A percentile compares a stretch with the other conserved stretches of the same genome.
These are phyloP conservation scores for Arachis hypogaea DNA, from an alignment of 306 rosid species.

Conservation along the genomic window DNA sequence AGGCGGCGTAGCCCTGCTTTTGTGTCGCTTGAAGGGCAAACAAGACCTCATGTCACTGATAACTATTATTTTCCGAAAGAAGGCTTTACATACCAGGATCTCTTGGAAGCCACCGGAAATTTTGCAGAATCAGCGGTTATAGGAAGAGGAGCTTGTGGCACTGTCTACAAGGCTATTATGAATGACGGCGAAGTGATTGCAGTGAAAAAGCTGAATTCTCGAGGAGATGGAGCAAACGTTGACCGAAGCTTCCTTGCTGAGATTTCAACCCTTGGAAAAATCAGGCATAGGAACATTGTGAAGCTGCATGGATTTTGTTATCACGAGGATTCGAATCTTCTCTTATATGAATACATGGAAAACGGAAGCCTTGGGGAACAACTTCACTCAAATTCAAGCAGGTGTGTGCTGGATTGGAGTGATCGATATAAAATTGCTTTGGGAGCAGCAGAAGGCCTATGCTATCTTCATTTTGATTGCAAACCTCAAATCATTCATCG, in stretches of 20 bases:
- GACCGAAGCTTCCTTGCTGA: constrained; percentile 84
- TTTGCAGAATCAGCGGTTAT: constrained; percentile 63
- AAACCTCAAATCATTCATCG: constrained; percentile 88
- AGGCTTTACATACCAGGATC: constrained; percentile 83
- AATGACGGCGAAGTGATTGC: constrained; percentile 68
- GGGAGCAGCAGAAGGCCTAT: constrained; percentile 89
- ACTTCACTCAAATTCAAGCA: constrained; percentile 62
- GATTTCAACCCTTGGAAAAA: constrained; percentile 85
- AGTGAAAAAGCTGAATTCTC: constrained; percentile 78
- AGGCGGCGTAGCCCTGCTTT: constrained; percentile 49
- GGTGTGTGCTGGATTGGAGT: constrained; percentile 67
- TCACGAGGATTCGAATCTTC: constrained; percentile 82
- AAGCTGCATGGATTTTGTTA: constrained; percentile 85
- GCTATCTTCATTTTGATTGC: constrained; percentile 85
- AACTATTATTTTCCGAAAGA: constrained; percentile 81
- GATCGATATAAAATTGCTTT: constrained; percentile 69
- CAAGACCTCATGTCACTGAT: constrained; percentile 52
- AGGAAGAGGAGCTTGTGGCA: constrained; percentile 93
- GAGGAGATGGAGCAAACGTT: constrained; percentile 65
- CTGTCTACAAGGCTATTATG: constrained; percentile 85
- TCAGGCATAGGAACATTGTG: constrained; percentile 89
- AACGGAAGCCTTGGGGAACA: constrained; percentile 87
- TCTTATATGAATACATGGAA: constrained; percentile 83
- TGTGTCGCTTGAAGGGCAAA: constrained; percentile 55
- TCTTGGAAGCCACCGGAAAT: constrained; percentile 75